Conservation (phyloP, 805 yeast species). For the Metschnikowia gruessii region DNA sequence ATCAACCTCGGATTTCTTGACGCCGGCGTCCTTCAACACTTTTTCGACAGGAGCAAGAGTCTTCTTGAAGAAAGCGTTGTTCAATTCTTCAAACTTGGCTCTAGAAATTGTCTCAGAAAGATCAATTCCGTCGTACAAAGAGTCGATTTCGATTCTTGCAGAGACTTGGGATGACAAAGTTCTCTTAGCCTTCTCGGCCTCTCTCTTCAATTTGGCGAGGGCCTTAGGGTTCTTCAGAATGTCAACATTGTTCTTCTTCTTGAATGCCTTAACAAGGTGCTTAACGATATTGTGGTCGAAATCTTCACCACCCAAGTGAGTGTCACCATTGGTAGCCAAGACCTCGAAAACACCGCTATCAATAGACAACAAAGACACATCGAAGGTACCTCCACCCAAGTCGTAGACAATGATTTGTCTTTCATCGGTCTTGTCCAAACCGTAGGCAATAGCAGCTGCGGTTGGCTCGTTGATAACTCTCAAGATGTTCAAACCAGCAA, state of each 20-base stretch:
- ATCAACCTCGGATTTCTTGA: slow-evolving; percentile 21
- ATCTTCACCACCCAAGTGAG: slow-evolving; percentile 26
- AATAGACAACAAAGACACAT: slow-evolving; percentile 25
- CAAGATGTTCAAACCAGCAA: slow-evolving; percentile 23
- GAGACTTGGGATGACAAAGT: slow-evolving; percentile 23
- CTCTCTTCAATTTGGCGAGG: slow-evolving; percentile 24
- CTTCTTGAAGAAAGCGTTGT: slow-evolving; percentile 23
- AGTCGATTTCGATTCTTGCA: slow-evolving; percentile 22
- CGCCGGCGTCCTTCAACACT: slow-evolving; percentile 22
- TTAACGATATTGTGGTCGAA: slow-evolving; percentile 22
- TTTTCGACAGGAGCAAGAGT: slow-evolving; percentile 23
- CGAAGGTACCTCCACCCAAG: slow-evolving; percentile 26
- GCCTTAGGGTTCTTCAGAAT: slow-evolving; percentile 21
- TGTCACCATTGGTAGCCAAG: slow-evolving; percentile 41
- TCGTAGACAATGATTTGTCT: slow-evolving; percentile 23
- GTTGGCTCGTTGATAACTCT: slow-evolving; percentile 25
- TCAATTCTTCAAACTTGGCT: slow-evolving; percentile 24
- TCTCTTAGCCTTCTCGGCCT: slow-evolving; percentile 25
- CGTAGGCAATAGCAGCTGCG: slow-evolving; percentile 30
- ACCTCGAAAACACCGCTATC: slow-evolving; percentile 24
- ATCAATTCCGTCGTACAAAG: slow-evolving; percentile 23
- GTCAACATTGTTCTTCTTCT: slow-evolving; percentile 21
- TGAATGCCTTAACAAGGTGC: slow-evolving; percentile 20
- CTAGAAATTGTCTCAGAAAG: slow-evolving; percentile 23
- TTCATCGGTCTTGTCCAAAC: slow-evolving; percentile 26